Base-by-base conservation (phyloP, 2,329 filamentous ascomycete genomes). In the Phialophora tarda region DNA sequence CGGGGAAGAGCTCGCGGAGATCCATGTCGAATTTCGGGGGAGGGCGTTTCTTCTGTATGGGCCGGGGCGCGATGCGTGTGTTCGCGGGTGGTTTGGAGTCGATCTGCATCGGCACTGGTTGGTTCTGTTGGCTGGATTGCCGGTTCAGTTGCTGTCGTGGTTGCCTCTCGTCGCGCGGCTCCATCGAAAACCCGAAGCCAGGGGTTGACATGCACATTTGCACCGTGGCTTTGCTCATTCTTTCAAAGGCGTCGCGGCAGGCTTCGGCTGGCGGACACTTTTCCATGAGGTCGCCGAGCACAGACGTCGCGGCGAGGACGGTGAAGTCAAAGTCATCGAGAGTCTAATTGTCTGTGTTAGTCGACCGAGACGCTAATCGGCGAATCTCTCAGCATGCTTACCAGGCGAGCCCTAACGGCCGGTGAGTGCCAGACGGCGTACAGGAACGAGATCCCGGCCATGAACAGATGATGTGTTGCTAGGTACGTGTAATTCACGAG, bases 261-360 rank as follows among this genome's bases (percentile, higher is more conserved):
- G 93, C 92, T 82, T 97, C 93, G 34, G 94, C 94, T 0, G 94
- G 94, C 0, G 94, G 93, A 72, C 95, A 98, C 77, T 97, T 97
- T 71, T 96, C 91, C 71, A 96, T 93, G 69, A 98, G 84, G 75
- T 97, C 95, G 4, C 88, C 90, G 51, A 98, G 88, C 8, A 98
- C 93, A 1, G 94, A 97, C 57, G 92, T 97, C 24, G 93, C 94
- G 8, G 93, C 92, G 57, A 97, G 83, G 8, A 98, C 91, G 0
- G 94, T 98, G 74, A 97, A 97, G 76, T 98, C 94, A n/a, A 98
- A 93, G 76, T 98, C 94, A 74, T 98, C 93, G 81, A 97, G 90
- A 7, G 90, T 91, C 83, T 85, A 68, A 68, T 63, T 59, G 65
- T 7, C 28, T 4, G 26, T 57, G 56, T 74, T 38, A 72, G 69